Evolutionary conservation across 495 filamentous ascomycete species (phyloP).

Genomic region (Aspergillus haitiensis): DNA sequence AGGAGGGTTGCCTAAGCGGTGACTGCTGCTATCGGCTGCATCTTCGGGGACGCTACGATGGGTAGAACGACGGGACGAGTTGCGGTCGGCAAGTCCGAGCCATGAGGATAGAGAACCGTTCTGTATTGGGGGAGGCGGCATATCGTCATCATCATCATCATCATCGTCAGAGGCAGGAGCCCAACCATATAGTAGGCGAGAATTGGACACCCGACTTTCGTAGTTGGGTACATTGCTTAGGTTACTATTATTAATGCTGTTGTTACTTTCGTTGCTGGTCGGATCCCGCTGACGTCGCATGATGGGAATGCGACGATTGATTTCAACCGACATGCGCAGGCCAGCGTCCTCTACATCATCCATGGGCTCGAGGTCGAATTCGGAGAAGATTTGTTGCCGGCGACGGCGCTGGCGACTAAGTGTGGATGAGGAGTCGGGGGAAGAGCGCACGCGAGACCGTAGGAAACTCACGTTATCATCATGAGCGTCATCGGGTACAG

Average conservation of each 20-base stretch:
- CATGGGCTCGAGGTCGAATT: conserved; percentile 43
- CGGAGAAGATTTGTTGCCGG: conserved; percentile 31
- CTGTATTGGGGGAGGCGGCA: conserved; percentile 37
- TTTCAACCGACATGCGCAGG: conserved; percentile 37
- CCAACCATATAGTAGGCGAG: conserved; percentile 60
- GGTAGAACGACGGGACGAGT: conserved; percentile 30
- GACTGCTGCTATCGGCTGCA: conserved; percentile 25
- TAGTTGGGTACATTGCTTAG: conserved; percentile 42
- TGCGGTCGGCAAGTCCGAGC: conserved; percentile 35
- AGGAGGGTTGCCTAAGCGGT: conserved; percentile 24
- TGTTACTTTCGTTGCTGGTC: conserved; percentile 15
- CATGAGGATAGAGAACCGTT: conserved; percentile 29
- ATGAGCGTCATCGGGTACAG: conserved; percentile 55
- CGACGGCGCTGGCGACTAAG: conserved; percentile 41
- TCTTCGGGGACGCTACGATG: conserved; percentile 30
- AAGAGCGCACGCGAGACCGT: conserved; percentile 44
- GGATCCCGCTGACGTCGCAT: conserved; percentile 38
- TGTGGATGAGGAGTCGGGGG: conserved; percentile 35
- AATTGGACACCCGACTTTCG: conserved; percentile 48
- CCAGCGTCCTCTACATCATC: conserved; percentile 44
- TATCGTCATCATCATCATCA: conserved; percentile 42
- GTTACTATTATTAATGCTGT: conserved; percentile 15
- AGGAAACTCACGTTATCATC: conserved; percentile 62
- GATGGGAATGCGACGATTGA: conserved; percentile 47
- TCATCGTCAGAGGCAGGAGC: conserved; percentile 57